phyloP scores from a whole-genome alignment of 257 asterid genomes.

The Solanum ahanhuiri region DNA sequence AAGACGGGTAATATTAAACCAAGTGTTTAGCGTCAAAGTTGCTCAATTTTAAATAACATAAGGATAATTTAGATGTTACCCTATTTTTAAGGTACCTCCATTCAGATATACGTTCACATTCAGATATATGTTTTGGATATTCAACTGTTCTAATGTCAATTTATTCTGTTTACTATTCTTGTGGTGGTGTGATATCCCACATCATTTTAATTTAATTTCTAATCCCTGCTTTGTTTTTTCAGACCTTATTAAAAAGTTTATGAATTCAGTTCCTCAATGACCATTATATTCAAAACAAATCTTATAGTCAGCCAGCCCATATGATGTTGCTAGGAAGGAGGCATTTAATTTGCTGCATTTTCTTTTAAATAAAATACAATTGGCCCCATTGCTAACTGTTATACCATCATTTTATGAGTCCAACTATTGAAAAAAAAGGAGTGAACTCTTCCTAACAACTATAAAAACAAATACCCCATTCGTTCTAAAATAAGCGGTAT shows the following conservation, averaged over 20 bases:
- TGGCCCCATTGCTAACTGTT: background rate
- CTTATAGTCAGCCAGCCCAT: background rate
- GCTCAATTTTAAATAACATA: background rate
- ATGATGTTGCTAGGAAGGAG: background rate
- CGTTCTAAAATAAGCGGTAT: background rate
- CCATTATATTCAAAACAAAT: background rate
- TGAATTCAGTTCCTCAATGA: background rate
- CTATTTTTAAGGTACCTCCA: background rate
- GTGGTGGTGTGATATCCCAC: background rate
- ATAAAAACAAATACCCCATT: too few relatives aligned
- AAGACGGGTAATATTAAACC: too few relatives aligned
- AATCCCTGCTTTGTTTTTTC: background rate
- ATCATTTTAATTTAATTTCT: background rate
- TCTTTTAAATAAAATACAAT: background rate
- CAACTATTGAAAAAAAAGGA: background rate
- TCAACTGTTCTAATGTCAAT: background rate
- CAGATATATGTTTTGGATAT: background rate
- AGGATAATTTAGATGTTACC: background rate
- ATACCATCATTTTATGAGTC: background rate
- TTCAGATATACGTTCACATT: background rate
- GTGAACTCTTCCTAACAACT: background rate
- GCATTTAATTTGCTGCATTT: background rate
- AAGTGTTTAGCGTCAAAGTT: background rate
- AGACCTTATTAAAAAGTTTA: background rate
- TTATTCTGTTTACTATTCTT: background rate